Percentiles rank a stretch among this genome's conserved stretches.
phyloP scores from a whole-genome alignment of 2,329 filamentous ascomycete species.

The Pezicula radicicola region DNA sequence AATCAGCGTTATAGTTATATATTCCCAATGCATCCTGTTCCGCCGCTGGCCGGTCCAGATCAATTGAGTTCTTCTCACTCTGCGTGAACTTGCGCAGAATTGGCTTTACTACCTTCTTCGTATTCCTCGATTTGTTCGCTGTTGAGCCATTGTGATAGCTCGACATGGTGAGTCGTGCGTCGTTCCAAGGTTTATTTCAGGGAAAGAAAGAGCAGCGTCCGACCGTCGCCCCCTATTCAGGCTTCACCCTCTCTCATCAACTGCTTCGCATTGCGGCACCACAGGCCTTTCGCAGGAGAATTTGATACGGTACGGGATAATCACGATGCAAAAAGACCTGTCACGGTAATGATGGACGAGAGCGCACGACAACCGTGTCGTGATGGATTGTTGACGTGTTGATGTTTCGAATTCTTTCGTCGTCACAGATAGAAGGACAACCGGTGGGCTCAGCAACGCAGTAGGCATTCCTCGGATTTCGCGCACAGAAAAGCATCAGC shows the following conservation, averaged over 20 bases:
- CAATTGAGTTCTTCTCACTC: slow-evolving; percentile 61
- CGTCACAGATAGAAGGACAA: slow-evolving; percentile 1
- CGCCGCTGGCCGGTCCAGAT: slow-evolving; percentile 57
- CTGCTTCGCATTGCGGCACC: slow-evolving; percentile 11
- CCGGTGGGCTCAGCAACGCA: slow-evolving; percentile 6
- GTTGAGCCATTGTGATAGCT: slow-evolving; percentile 18
- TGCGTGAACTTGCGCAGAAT: slow-evolving; percentile 53
- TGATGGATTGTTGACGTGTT: not conserved
- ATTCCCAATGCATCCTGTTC: slow-evolving; percentile 44
- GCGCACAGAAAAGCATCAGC: not conserved
- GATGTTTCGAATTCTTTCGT: no score
- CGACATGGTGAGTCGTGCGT: slow-evolving; percentile 13
- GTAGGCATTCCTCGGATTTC: no score
- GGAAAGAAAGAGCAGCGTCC: not conserved
- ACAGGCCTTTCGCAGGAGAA: not conserved
- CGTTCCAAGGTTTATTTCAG: not conserved
- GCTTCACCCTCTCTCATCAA: slow-evolving; percentile 16
- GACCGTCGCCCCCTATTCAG: slow-evolving; percentile 2
- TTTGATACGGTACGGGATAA: not conserved
- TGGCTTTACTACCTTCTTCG: slow-evolving; percentile 43
- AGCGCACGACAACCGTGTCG: not conserved
- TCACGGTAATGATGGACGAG: not conserved
- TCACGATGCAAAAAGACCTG: not conserved
- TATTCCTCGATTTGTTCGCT: slow-evolving; percentile 21
- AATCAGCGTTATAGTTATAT: slow-evolving; percentile 20